Evolutionary conservation across 1,139 yeast species (phyloP), one percentile per base, ranked within the genome.

Genomic region (Hemisphaericaspora xylanilytica): DNA sequence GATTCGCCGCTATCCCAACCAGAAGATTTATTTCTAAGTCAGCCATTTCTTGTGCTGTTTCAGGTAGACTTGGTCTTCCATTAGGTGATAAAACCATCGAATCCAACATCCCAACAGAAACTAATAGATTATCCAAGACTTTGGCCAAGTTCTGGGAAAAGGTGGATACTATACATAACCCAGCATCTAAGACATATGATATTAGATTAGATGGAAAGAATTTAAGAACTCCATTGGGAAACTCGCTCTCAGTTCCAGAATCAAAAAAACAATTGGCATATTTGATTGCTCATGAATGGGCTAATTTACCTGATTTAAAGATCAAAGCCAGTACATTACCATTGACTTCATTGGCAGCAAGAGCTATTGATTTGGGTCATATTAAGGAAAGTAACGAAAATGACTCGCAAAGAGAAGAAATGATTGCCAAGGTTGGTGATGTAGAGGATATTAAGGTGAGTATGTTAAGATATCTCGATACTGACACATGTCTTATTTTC

Each of bases 401-500:
- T 10, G 36, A 39, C 8, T 59, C 49, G 3, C 56, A 61, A 2
- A 71, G 73, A 42, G 59, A 67, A 4, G 84, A 81, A 39, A 59
- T 74, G 42, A 60, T 71, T 15, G 75, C 80, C 24, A 81, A 81
- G 55, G 74, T 82, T 28, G 87, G 89, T 8, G 75, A 70, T 46
- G 63, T 78, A 36, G 73, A 72, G 5, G 78, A 75, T 40, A 72
- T 85, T 28, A 74, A 77, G 46, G 56, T 67, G 36, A 73, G 74
- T 45, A 58, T 92, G 47, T 66, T 90, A 52, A 80, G 92, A 42
- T 92, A 89, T 56, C 68, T 94, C 40, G 98, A 92, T 56, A 92
- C 98, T 1, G 98, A 92, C 58, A 89, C 97, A 2, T 69, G 95
- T 49, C 71, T 92, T 36, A 88, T 90, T 8, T 85, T 89, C 55